phyloP scores from a whole-genome alignment of 805 yeast genomes.

The Sugiyamaella smithiae region DNA sequence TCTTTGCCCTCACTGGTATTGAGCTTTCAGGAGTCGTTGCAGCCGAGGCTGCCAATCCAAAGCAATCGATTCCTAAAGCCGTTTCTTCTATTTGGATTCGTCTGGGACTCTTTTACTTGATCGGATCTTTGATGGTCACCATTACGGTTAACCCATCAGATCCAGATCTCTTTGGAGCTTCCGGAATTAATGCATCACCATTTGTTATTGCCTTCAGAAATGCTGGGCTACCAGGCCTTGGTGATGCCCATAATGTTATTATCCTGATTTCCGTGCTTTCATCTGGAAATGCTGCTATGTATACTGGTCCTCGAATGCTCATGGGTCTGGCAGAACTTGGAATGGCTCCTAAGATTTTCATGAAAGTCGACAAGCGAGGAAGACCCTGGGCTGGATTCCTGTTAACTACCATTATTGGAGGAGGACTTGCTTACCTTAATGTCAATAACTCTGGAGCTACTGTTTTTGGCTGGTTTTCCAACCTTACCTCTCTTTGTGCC shows the following conservation, averaged over 20 bases:
- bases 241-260: constrained; percentile 73
- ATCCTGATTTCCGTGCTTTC: constrained; percentile 71
- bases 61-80: constrained; percentile 63
- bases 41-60: constrained; percentile 75
- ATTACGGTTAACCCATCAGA: constrained; percentile 4
- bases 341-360: constrained; percentile 65
- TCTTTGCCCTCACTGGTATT: constrained; percentile 80
- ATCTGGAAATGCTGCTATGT: constrained; percentile 78
- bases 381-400: constrained; percentile 62
- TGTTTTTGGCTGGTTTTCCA: constrained; percentile 51
- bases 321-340: constrained; percentile 69
- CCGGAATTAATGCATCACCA: constrained; percentile 60
- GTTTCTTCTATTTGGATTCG: constrained; percentile 42
- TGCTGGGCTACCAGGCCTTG: constrained; percentile 61
- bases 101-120: constrained; percentile 8
- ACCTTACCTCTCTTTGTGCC: constrained; percentile 72
- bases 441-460: constrained; percentile 36
- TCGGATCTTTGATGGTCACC: constrained; percentile 9
- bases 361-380: constrained; percentile 59
- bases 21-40: constrained; percentile 82
- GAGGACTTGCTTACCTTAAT: constrained; percentile 68
- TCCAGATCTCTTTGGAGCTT: constrained; percentile 39
- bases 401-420: constrained; percentile 47
- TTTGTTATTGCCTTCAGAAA: constrained; percentile 73
- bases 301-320: constrained; percentile 63